A percentile compares a stretch with the other conserved stretches of the same genome.
phyloP scores from a whole-genome alignment of 257 asterid genomes.

The Linaria vulgaris region DNA sequence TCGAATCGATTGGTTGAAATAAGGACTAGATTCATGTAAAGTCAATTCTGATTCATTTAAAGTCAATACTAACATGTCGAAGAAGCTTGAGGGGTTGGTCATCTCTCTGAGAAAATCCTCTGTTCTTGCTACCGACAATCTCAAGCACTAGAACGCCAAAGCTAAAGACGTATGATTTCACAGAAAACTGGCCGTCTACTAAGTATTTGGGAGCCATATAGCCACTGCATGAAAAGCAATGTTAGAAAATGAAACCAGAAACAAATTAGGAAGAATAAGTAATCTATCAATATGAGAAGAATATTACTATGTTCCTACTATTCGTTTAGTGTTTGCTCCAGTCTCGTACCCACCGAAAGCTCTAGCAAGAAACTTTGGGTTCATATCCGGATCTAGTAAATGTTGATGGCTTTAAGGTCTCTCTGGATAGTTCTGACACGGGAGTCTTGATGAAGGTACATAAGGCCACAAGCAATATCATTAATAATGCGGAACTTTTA shows the following conservation, averaged over 20 bases:
- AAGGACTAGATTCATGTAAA: too few relatives aligned
- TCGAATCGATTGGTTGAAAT: constrained; percentile 19
- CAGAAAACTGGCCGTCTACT: constrained; percentile 33
- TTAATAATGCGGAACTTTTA: constrained; percentile 37
- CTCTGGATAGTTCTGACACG: constrained; percentile 42
- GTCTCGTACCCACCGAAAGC: constrained; percentile 44
- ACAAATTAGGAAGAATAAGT: too few relatives aligned
- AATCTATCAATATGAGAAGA: too few relatives aligned
- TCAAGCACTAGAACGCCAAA: constrained; percentile 36
- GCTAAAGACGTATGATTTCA: constrained; percentile 41
- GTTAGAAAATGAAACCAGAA: neutral
- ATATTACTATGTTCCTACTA: constrained; percentile 57
- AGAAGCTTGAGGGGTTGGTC: neutral
- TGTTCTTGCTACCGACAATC: constrained; percentile 6
- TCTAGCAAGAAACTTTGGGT: constrained; percentile 55
- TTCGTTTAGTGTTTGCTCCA: constrained; percentile 43
- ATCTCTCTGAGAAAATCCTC: neutral
- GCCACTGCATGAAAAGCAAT: constrained; percentile 24
- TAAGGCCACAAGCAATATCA: constrained; percentile 50
- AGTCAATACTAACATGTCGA: neutral
- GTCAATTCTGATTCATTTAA: too few relatives aligned
- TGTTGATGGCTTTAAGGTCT: constrained; percentile 57
- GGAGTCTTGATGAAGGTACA: constrained; percentile 63
- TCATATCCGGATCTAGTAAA: constrained; percentile 47
- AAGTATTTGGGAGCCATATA: constrained; percentile 47